Base-by-base conservation (phyloP, 169 alveolate species). In the Plasmodium gonderi region DNA sequence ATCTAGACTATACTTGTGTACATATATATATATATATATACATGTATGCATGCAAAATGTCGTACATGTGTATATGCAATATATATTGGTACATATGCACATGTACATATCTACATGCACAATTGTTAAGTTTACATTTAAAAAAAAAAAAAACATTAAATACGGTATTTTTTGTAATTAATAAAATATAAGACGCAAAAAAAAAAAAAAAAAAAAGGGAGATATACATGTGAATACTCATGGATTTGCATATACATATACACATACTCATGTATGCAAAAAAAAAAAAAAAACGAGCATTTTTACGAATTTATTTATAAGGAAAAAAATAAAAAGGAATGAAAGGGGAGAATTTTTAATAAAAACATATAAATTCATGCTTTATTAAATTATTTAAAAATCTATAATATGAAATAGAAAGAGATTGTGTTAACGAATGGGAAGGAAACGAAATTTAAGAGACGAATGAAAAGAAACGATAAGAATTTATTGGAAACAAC, bases 121-220 rank as follows among this genome's bases (percentile, higher is more conserved):
- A 45, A 40, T 17, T 23, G 31, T 40, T 75, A 75, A 29, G 68
- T 42, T 75, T 45, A 75, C 51, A 75, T 75, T 75, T 36, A 75
- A 75, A 75, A 75, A 75, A 75, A 75, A 75, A 75, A 33, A 69
- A 33, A 17, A 75, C 26, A 60, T 17, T 60, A 14, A 60, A 60
- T 60, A 20, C 72, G 72, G 72, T 60, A 3, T 60, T 12, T n/a
- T 20, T 60, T 29, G 72, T 60, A n/a, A 20, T 60, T 60, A 20
- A 60, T 20, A 60, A 60, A 3, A 36, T 60, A 36, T 60, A 60
- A 60, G 26, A 36, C 26, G 72, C 72, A n/a, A 60, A n/a, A n/a
- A n/a, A n/a, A n/a, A n/a, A n/a, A n/a, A n/a, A n/a, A n/a, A n/a
- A n/a, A n/a, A n/a, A n/a, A n/a, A n/a, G n/a, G n/a, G n/a, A n/a